phyloP scores from a whole-genome alignment of 2,329 filamentous ascomycete species.

The Fusarium sambucinum region DNA sequence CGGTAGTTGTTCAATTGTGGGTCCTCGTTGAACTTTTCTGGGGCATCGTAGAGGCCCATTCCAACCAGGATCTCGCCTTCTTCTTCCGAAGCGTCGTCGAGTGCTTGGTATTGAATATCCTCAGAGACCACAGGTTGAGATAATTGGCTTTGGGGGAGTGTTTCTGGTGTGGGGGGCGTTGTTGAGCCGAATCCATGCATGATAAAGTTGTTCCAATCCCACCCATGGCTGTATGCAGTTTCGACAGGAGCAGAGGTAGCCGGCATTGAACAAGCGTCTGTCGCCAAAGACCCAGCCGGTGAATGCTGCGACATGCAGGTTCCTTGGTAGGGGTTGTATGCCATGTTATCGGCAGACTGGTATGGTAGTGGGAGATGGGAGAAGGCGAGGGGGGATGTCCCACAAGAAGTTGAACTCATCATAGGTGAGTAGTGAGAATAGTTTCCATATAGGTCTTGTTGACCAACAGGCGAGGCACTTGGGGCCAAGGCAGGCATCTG shows the following conservation, averaged over 20 bases:
- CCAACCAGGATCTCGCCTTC: slow-evolving; percentile 82
- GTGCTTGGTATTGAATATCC: slow-evolving; percentile 63
- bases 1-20: slow-evolving; percentile 66
- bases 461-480: slow-evolving; percentile 54
- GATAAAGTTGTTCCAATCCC: slow-evolving; percentile 62
- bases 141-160: slow-evolving; percentile 66
- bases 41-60: slow-evolving; percentile 83
- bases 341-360: slow-evolving; percentile 53
- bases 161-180: slow-evolving; percentile 70
- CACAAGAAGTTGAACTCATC: slow-evolving; percentile 67
- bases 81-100: slow-evolving; percentile 64
- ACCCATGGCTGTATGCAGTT: slow-evolving; percentile 25
- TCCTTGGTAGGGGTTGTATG: slow-evolving; percentile 56
- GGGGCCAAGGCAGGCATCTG: slow-evolving; percentile 56
- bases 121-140: slow-evolving; percentile 62
- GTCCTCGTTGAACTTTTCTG: slow-evolving; percentile 67
- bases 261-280: slow-evolving; percentile 34
- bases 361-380: slow-evolving; percentile 66
- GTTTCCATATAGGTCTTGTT: slow-evolving; percentile 57
- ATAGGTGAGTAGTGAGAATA: slow-evolving; percentile 64
- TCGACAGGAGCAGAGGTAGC: slow-evolving; percentile 51
- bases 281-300: slow-evolving; percentile 46
- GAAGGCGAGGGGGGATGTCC: slow-evolving; percentile 68
- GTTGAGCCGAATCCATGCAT: slow-evolving; percentile 61
- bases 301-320: slow-evolving; percentile 54